phyloP scores from a whole-genome alignment of 306 rosid genomes.

The Herpetospermum pedunculosum region DNA sequence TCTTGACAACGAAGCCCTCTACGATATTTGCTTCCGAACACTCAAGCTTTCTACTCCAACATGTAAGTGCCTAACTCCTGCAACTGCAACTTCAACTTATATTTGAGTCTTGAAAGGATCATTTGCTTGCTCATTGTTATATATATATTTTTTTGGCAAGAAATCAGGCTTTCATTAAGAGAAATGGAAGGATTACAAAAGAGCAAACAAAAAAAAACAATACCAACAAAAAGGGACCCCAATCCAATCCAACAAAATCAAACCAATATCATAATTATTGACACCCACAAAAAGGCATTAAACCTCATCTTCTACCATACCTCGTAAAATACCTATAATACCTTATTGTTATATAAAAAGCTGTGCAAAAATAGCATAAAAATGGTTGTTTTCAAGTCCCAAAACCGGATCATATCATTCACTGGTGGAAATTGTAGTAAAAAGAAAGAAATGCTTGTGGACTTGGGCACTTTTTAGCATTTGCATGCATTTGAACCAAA shows the following conservation, averaged over 20 bases:
- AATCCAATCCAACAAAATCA: too few relatives aligned
- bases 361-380: neutral
- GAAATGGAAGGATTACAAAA: too few relatives aligned
- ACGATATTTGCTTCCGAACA: slow-evolving; percentile 80
- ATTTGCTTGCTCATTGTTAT: neutral
- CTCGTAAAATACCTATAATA: too few relatives aligned
- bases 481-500: neutral
- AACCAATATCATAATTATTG: too few relatives aligned
- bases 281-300: too few relatives aligned
- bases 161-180: too few relatives aligned
- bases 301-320: too few relatives aligned
- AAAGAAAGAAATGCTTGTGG: neutral
- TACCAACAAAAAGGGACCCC: too few relatives aligned
- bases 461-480: neutral
- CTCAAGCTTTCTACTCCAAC: slow-evolving; percentile 71
- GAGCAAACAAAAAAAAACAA: too few relatives aligned
- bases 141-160: too few relatives aligned
- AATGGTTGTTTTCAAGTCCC: neutral
- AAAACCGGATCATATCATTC: neutral
- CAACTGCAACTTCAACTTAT: too few relatives aligned
- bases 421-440: neutral
- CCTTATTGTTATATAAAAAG: neutral
- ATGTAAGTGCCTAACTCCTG: slow-evolving; percentile 28
- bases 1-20: slow-evolving; percentile 78
- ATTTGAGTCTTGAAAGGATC: neutral